Percentiles rank a stretch among this genome's conserved stretches.
These are phyloP conservation scores for Clavispora vitiphila DNA, from an alignment of 805 yeast species.

Conservation along the genomic window DNA sequence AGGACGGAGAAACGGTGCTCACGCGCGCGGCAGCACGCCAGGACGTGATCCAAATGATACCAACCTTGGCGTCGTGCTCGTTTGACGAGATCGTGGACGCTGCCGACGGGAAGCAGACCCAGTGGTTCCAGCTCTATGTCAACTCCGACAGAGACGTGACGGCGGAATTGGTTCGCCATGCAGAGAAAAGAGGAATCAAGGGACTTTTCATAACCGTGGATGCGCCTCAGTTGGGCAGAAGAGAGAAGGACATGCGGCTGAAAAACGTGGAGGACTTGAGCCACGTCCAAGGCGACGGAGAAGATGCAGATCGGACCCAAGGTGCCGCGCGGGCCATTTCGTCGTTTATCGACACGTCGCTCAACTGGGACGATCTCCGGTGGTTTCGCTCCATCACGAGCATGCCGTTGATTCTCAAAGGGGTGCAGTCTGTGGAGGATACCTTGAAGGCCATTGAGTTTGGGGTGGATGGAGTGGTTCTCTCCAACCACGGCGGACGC, in stretches of 20 bases:
- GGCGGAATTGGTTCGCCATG: slow-evolving; percentile 28
- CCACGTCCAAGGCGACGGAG: slow-evolving; percentile 34
- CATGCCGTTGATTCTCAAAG: slow-evolving; percentile 56
- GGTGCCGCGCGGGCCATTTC: slow-evolving; percentile 81
- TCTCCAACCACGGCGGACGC: slow-evolving; percentile 75
- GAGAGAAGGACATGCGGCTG: slow-evolving; percentile 81
- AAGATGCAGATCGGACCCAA: slow-evolving; percentile 55
- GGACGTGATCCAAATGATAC: slow-evolving; percentile 45
- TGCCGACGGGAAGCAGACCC: slow-evolving; percentile 28
- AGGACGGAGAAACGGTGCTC: slow-evolving; percentile 39
- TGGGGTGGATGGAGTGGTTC: slow-evolving; percentile 58
- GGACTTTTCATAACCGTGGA: slow-evolving; percentile 54
- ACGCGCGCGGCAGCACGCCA: slow-evolving; percentile 37
- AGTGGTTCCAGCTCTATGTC: slow-evolving; percentile 49
- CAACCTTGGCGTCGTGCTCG: slow-evolving; percentile 36
- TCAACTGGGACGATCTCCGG: slow-evolving; percentile 34
- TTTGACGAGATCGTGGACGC: slow-evolving; percentile 39
- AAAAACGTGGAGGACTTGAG: slow-evolving; percentile 30
- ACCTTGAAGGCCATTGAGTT: slow-evolving; percentile 52
- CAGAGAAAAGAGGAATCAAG: slow-evolving; percentile 37
- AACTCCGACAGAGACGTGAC: slow-evolving; percentile 32
- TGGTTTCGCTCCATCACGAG: slow-evolving; percentile 38
- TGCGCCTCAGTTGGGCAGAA: slow-evolving; percentile 55
- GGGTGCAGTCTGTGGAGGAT: slow-evolving; percentile 65
- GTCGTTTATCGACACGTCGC: slow-evolving; percentile 58